Base-by-base conservation (phyloP, 768 basidiomycete species). In the Saitozyma sp. region DNA sequence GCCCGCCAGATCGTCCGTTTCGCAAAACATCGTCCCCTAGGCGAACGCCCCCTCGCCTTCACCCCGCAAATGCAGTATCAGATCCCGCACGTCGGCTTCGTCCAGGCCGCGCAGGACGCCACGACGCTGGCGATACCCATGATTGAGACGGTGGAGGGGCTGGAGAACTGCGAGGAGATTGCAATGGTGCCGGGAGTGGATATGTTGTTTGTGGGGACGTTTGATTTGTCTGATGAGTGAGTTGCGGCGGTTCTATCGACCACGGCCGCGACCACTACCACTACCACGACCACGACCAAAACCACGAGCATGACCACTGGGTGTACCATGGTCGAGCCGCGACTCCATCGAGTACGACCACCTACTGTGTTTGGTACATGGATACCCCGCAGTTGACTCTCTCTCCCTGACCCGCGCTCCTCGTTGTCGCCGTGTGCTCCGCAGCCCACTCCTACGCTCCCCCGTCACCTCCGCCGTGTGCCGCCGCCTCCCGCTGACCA, bases 121-220 rank as follows among this genome's bases (percentile, higher is more conserved):
- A 65, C 58, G 1, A 56, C 59, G 3, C 3, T 65, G 41, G 39
- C 29, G 10, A 61, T 65, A 11, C 59, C 59, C 0, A 65, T 65
- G 63, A 65, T 65, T 3, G 63, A 65, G 59, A 65, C 59, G 10
- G 54, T 65, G 9, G 63, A 65, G 46, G 63, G 59, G 8, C 39
- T 65, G 51, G 54, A 65, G 17, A 65, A 61, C 46, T 56, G 51
- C 46, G 63, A 65, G 43, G 63, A 64, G 37, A 64, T 64, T 38
- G 58, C 54, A 6, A 43, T 54, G 11, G 59, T 61, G 41, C 52
- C 51, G 37, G 59, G 59, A 20, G 54, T 65, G 0, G 63, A 65
- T 41, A 54, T 54, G 6, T 19, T 65, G 4, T 61, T 65, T 19
- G 54, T 65, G 2, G 63, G 63, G 7, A 46, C 59, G 1, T 39